These are phyloP conservation scores for Thielaviopsis musarum DNA, from an alignment of 2,329 filamentous ascomycete genomes.

Conservation along the genomic window DNA sequence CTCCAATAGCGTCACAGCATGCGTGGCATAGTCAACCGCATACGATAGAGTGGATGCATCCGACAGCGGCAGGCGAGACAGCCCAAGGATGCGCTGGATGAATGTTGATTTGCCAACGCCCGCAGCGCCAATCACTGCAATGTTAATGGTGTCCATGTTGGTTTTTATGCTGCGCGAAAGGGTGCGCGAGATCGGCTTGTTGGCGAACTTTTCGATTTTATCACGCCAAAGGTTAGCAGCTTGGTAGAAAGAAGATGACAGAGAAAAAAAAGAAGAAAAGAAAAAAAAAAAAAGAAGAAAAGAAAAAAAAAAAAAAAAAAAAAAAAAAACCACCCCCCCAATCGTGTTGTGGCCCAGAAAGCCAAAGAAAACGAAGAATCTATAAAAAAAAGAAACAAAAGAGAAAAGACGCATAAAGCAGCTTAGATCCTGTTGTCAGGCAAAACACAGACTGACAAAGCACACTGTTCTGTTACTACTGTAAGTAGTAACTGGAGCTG, in stretches of 20 bases:
- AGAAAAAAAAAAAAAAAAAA: neutral
- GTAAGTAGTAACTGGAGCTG: no score
- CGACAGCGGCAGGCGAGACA: conserved; percentile 33
- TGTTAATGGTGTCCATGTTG: conserved; percentile 42
- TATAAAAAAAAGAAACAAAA: neutral
- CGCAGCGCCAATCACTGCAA: conserved; percentile 48
- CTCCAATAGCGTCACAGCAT: conserved; percentile 46
- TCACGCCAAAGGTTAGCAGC: no score
- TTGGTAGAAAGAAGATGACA: neutral
- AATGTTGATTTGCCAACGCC: conserved; percentile 54
- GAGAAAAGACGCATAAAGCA: neutral
- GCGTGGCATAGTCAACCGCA: conserved; percentile 38
- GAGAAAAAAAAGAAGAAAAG: neutral
- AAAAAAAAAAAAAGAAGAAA: neutral
- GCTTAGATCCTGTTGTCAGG: neutral
- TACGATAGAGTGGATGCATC: conserved; percentile 40
- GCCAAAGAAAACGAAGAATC: neutral
- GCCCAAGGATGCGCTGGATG: conserved; percentile 44
- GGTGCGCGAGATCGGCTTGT: neutral
- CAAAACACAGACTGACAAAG: no score
- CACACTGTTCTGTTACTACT: no score
- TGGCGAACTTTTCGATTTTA: no score
- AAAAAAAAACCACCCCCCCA: neutral
- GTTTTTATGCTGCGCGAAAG: neutral
- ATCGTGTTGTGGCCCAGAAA: no score